A percentile compares a stretch with the other conserved stretches of the same genome.
Evolutionary conservation across 2,329 filamentous ascomycete species (phyloP).

Genomic region (Phoma herbarum): DNA sequence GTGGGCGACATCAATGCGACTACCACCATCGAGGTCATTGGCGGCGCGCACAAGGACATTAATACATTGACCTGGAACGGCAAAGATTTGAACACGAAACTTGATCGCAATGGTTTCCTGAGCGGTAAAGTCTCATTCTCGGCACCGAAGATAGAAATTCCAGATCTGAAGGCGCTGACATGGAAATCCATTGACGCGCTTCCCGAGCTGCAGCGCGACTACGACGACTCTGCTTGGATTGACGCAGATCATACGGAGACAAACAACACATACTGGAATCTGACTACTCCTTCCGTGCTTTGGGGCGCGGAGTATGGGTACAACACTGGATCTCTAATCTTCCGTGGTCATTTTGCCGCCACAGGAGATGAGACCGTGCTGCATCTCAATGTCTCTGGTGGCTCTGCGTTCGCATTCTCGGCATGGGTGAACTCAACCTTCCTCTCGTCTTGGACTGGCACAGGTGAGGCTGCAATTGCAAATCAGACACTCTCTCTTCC

Average conservation of each 20-base stretch:
- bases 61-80: constrained; percentile 68
- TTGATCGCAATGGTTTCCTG: constrained; percentile 58
- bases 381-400: constrained; percentile 67
- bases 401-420: constrained; percentile 70
- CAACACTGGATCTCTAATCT: constrained; percentile 71
- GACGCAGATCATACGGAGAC: constrained; percentile 64
- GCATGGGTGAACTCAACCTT: constrained; percentile 71
- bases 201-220: constrained; percentile 69
- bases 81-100: constrained; percentile 48
- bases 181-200: constrained; percentile 76
- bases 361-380: constrained; percentile 66
- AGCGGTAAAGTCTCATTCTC: constrained; percentile 60
- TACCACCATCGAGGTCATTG: constrained; percentile 72
- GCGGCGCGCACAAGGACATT: constrained; percentile 61
- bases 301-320: constrained; percentile 77
- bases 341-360: constrained; percentile 72
- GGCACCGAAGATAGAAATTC: constrained; percentile 61
- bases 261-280: constrained; percentile 59
- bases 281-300: constrained; percentile 58
- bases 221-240: constrained; percentile 74
- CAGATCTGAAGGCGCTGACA: constrained; percentile 62
- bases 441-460: constrained; percentile 69
- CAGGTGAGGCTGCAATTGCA: constrained; percentile 56
- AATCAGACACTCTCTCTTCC: constrained; percentile 66
- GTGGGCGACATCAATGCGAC: constrained; percentile 76